Evolutionary conservation across 1,284 basidiomycete genomes (phyloP), one percentile per base, ranked within the genome.

Genomic region (Cerioporus squamosus): DNA sequence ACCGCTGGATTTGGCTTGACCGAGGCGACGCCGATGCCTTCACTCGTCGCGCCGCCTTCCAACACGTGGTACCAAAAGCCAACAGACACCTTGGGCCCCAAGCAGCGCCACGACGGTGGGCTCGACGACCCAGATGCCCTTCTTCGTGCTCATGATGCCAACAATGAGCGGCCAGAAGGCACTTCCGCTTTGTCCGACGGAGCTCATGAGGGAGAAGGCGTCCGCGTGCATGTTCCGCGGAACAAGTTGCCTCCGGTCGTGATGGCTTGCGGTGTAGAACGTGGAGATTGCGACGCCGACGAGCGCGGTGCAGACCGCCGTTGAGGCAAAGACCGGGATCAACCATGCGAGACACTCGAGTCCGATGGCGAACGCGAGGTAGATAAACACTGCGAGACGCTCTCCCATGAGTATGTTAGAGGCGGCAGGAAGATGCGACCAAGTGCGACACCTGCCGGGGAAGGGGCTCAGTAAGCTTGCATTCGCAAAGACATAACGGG

Each of bases 201-300:
- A 69, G 51, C 70, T 70, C 53, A 74, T 74, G 53, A 73, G 57
- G 40, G 69, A 66, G 59, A 74, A 73, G 23, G 69, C 71, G 46
- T 73, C 70, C 8, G 72, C 71, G 39, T 73, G 73, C 71, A 73
- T 69, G 49, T 51, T 59, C 29, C 70, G 67, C 26, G 73, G 72
- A 33, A 74, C 63, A 44, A 73, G 69, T 66, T 66, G 17, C 70
- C 68, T 2, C 66, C 70, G 1, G 60, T 68, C 39, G 69, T 68
- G 53, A 73, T 72, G 42, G 68, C 70, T n/a, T 18, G 70, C 68
- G 2, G 71, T 60, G 63, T 74, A 74, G 60, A 73, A 73, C 5
- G 72, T 73, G n/a, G 70, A 71, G 64, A 74, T 72, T 18, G 68
- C 68, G 44, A 74, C 64, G 10, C 73, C 73, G 56, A 74, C 68